Percentiles rank a stretch among this genome's conserved stretches.
Conservation (phyloP, 1,284 basidiomycete genomes). For the Leccinum variabile region DNA sequence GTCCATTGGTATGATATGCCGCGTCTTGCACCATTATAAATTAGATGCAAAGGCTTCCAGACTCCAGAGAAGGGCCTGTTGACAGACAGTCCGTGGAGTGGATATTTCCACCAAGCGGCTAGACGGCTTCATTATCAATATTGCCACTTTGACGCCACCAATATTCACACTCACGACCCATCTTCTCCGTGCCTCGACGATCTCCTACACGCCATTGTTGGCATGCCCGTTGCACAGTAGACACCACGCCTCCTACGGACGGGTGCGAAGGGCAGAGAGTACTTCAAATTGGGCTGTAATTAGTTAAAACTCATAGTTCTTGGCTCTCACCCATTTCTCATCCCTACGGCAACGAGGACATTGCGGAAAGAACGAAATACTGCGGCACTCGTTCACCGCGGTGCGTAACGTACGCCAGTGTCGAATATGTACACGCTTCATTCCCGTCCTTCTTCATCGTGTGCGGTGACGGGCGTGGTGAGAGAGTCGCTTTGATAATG, state of each 20-base stretch:
- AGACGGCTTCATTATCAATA: conserved; percentile 3
- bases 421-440: conserved; percentile 7
- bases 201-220: conserved; percentile 7
- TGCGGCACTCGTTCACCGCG: not conserved
- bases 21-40: not conserved
- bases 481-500: not conserved
- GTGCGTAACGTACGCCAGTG: not conserved
- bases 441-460: conserved; percentile 15
- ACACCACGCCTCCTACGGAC: not conserved
- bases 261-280: not conserved
- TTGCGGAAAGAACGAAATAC: not conserved
- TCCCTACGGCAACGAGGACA: not conserved
- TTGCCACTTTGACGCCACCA: not conserved
- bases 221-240: conserved; percentile 3
- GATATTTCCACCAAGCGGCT: too few species aligned
- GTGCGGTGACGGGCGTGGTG: not conserved
- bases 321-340: not conserved
- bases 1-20: conserved; percentile 1
- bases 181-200: conserved; percentile 9
- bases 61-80: conserved; percentile 2
- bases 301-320: not conserved
- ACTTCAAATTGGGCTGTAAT: conserved; percentile 3
- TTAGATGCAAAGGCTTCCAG: not conserved
- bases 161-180: not conserved
- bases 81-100: conserved; percentile 18